Evolutionary conservation across 306 rosid species (phyloP).

Genomic region (Vigna trinervia): DNA sequence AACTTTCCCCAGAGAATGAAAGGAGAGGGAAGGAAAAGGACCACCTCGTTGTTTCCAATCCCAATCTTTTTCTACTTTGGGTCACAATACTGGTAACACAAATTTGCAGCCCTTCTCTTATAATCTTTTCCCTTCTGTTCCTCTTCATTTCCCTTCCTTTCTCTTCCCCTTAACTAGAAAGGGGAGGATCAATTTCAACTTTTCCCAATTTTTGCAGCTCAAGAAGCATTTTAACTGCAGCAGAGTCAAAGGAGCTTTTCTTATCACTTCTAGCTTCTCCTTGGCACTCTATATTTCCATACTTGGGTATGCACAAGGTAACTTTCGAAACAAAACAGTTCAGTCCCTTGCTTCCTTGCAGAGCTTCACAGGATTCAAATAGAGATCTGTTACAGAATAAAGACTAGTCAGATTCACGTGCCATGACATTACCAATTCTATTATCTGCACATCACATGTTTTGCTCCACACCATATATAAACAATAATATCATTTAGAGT

Average conservation of each 20-base stretch:
- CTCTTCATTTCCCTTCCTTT: neutral
- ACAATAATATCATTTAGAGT: neutral
- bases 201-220: constrained; percentile 68
- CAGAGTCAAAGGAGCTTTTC: constrained; percentile 83
- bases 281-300: constrained; percentile 60
- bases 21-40: neutral
- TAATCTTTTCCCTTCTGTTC: neutral
- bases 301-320: constrained; percentile 71
- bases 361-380: constrained; percentile 57
- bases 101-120: neutral
- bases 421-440: neutral
- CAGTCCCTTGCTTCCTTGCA: constrained; percentile 54
- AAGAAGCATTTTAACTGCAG: constrained; percentile 68
- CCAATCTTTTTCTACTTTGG: neutral
- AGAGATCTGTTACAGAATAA: constrained; percentile 51
- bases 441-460: constrained; percentile 3
- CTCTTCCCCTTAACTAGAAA: neutral
- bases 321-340: constrained; percentile 69
- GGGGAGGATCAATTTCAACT: constrained; percentile 52
- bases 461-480: neutral
- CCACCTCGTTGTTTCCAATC: neutral
- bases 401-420: constrained; percentile 11
- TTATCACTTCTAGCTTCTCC: constrained; percentile 86
- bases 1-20: neutral
- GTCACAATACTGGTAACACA: constrained; percentile 13